phyloP scores from a whole-genome alignment of 2,329 filamentous ascomycete genomes.

The Aureobasidium sp. region DNA sequence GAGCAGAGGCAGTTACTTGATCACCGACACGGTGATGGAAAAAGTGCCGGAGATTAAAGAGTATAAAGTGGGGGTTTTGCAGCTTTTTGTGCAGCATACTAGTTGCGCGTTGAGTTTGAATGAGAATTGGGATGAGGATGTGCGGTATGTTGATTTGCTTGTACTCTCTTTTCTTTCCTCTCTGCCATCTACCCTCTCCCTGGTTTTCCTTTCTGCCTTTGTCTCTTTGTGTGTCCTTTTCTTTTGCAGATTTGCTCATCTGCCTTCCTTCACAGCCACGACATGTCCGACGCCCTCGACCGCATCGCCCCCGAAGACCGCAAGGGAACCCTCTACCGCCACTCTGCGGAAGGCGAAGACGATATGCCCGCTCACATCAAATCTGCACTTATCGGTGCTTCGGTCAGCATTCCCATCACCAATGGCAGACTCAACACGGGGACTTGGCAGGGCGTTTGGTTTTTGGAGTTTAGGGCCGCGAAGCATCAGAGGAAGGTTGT shows the following conservation, averaged over 20 bases:
- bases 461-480: slow-evolving; percentile 74
- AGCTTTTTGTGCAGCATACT: slow-evolving; percentile 94
- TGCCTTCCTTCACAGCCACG: slow-evolving; percentile 37
- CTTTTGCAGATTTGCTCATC: not conserved
- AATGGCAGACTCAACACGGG: slow-evolving; percentile 68
- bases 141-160: slow-evolving; percentile 43
- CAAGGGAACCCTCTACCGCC: slow-evolving; percentile 63
- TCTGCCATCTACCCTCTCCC: not conserved
- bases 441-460: slow-evolving; percentile 90
- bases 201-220: too few relatives aligned
- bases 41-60: slow-evolving; percentile 70
- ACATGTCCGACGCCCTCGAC: slow-evolving; percentile 93
- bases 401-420: slow-evolving; percentile 82
- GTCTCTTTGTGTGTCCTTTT: too few relatives aligned
- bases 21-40: slow-evolving; percentile 67
- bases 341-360: slow-evolving; percentile 78
- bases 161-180: not conserved
- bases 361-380: slow-evolving; percentile 99
- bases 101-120: slow-evolving; percentile 85
- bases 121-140: slow-evolving; percentile 82
- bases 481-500: slow-evolving; percentile 77
- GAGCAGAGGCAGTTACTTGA: slow-evolving; percentile 78
- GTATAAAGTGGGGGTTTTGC: slow-evolving; percentile 80
- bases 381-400: slow-evolving; percentile 79
- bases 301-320: slow-evolving; percentile 77